Evolutionary conservation across 2,329 filamentous ascomycete genomes (phyloP).

Genomic region (Microdochium nivale): DNA sequence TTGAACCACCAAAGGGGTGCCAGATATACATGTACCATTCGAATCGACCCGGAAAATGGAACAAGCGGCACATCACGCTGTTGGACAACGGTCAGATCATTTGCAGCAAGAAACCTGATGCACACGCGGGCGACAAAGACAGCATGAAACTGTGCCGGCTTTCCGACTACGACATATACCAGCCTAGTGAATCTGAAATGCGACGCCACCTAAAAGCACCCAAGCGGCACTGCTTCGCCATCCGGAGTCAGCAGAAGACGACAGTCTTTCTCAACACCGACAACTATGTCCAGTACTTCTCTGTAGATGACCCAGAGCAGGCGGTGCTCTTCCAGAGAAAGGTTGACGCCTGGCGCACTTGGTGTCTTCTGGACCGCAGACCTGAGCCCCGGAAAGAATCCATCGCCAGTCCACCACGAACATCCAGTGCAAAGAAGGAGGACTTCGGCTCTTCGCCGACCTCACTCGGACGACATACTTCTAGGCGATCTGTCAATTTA

Average conservation of each 20-base stretch:
- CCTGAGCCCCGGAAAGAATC: slow-evolving; percentile 39
- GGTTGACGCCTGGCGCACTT: slow-evolving; percentile 79
- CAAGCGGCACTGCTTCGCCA: slow-evolving; percentile 75
- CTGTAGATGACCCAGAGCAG: slow-evolving; percentile 60
- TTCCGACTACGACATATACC: slow-evolving; percentile 89
- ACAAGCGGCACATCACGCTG: slow-evolving; percentile 72
- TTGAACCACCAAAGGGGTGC: slow-evolving; percentile 55
- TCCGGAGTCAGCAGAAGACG: slow-evolving; percentile 88
- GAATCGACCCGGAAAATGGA: slow-evolving; percentile 77
- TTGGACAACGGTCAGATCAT: slow-evolving; percentile 63
- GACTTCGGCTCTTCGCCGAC: not conserved
- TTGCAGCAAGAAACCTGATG: slow-evolving; percentile 61
- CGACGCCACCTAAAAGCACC: slow-evolving; percentile 70
- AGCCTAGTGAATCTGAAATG: slow-evolving; percentile 58
- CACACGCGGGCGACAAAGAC: slow-evolving; percentile 55
- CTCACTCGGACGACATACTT: not conserved
- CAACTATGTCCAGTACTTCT: slow-evolving; percentile 90
- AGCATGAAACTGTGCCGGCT: slow-evolving; percentile 68
- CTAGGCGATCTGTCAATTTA: slow-evolving; percentile 6
- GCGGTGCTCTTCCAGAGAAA: slow-evolving; percentile 62
- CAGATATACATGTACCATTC: slow-evolving; percentile 72
- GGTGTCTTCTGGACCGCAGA: slow-evolving; percentile 75
- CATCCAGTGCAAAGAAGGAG: slow-evolving; percentile 4
- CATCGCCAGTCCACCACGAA: slow-evolving; percentile 31
- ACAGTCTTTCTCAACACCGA: slow-evolving; percentile 73